phyloP scores from a whole-genome alignment of 2,329 filamentous ascomycete species.

The Paracamarosporium sp. region DNA sequence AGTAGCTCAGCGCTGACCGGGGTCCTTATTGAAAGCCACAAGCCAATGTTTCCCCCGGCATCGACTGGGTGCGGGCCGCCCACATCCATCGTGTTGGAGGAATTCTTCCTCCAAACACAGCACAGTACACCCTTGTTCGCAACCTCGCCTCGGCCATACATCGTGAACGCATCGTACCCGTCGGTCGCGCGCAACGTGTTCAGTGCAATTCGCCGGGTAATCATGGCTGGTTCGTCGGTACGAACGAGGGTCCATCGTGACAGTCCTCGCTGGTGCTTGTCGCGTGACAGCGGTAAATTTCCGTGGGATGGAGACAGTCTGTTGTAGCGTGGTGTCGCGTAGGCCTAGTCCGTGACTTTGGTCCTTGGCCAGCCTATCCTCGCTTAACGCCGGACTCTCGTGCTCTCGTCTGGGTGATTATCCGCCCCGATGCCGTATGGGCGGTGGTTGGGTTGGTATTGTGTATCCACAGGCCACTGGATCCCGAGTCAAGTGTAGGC shows the following conservation, averaged over 20 bases:
- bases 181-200: neutral
- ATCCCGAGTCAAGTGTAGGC: too few species aligned
- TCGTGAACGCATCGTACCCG: neutral
- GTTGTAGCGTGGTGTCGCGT: neutral
- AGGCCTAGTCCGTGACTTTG: neutral
- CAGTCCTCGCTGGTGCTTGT: neutral
- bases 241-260: neutral
- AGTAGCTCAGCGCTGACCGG: conserved; percentile 30
- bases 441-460: neutral
- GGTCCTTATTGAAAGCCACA: conserved; percentile 25
- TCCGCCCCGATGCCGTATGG: neutral
- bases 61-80: conserved; percentile 8
- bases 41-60: conserved; percentile 19
- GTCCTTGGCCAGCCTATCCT: neutral
- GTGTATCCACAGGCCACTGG: neutral
- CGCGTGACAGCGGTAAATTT: conserved; percentile 6
- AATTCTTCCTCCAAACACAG: conserved; percentile 10
- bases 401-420: neutral
- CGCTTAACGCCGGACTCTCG: neutral
- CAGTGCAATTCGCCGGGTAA: neutral
- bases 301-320: neutral
- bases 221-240: neutral
- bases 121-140: neutral
- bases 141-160: neutral
- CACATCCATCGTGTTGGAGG: conserved; percentile 5